These are phyloP conservation scores for Tolypocladium endophyticum DNA, from an alignment of 2,329 filamentous ascomycete species.

Conservation along the genomic window DNA sequence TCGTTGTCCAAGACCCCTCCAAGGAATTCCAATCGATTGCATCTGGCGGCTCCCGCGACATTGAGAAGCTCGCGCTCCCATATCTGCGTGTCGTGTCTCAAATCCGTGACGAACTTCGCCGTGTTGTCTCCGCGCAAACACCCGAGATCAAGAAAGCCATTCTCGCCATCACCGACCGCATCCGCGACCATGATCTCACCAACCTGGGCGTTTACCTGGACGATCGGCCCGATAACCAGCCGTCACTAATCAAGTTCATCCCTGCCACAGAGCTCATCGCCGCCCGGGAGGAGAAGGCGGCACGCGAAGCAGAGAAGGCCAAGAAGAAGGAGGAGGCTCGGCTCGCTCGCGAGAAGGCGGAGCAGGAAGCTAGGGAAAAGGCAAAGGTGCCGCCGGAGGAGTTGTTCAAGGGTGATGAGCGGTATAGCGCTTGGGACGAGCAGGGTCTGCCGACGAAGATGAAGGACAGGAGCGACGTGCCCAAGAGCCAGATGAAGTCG, in stretches of 20 bases:
- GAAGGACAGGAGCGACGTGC: constrained; percentile 66
- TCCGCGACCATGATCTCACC: constrained; percentile 73
- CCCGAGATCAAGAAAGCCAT: constrained; percentile 57
- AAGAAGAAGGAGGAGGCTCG: constrained; percentile 44
- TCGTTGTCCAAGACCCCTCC: constrained; percentile 33
- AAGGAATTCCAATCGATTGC: constrained; percentile 35
- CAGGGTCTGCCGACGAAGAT: constrained; percentile 72
- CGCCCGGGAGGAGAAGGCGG: constrained; percentile 47
- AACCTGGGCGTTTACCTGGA: constrained; percentile 81
- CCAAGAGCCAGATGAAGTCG: constrained; percentile 73
- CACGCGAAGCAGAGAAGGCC: constrained; percentile 50
- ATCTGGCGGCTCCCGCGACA: constrained; percentile 35
- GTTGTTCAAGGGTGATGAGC: constrained; percentile 45
- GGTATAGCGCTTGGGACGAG: constrained; percentile 69
- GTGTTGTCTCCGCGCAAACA: constrained; percentile 34
- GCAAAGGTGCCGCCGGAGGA: constrained; percentile 43
- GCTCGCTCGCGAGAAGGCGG: constrained; percentile 37
- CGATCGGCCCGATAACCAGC: constrained; percentile 57
- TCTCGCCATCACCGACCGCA: constrained; percentile 64
- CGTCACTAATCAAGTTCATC: constrained; percentile 62
- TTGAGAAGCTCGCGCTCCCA: constrained; percentile 42
- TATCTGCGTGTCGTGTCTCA: constrained; percentile 45
- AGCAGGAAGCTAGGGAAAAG: constrained; percentile 45
- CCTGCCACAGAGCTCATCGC: constrained; percentile 46
- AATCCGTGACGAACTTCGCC: constrained; percentile 52